Percentiles rank a stretch among this genome's conserved stretches.
These are phyloP conservation scores for Penicillium odoratum DNA, from an alignment of 495 filamentous ascomycete genomes.

Conservation along the genomic window DNA sequence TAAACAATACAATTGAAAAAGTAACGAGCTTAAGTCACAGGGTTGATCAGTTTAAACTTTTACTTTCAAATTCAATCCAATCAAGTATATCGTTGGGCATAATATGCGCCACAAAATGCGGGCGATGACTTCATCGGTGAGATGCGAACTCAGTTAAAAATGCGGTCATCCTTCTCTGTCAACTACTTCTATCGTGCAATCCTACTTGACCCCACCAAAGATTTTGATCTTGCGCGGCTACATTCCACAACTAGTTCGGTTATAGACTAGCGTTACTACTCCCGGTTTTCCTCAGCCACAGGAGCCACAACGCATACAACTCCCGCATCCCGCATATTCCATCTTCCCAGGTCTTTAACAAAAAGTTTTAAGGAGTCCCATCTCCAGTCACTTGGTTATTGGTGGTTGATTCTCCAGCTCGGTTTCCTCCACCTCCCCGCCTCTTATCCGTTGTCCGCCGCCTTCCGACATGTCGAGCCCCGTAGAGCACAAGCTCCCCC, in stretches of 20 bases:
- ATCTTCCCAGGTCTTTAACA: neutral
- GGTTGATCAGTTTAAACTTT: neutral
- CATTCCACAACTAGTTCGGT: constrained; percentile 17
- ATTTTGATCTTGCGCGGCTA: neutral
- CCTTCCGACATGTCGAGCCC: constrained; percentile 37
- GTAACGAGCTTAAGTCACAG: neutral
- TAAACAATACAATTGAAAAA: too few species aligned
- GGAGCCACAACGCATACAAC: constrained; percentile 1
- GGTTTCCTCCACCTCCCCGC: constrained; percentile 1
- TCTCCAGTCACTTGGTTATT: neutral
- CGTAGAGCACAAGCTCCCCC: constrained; percentile 48
- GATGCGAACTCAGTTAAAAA: constrained; percentile 13
- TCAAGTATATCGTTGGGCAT: neutral
- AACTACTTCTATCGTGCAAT: neutral
- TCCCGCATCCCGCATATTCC: constrained; percentile 9
- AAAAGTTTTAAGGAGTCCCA: neutral
- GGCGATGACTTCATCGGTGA: constrained; percentile 26
- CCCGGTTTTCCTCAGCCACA: constrained; percentile 15
- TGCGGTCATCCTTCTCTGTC: constrained; percentile 10
- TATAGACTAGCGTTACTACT: constrained; percentile 23
- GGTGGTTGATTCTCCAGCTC: neutral
- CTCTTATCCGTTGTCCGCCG: neutral
- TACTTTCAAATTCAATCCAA: neutral
- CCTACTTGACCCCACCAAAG: neutral
- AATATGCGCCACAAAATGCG: constrained; percentile 11